Base-by-base conservation (phyloP, 768 basidiomycete genomes). In the Tricholomella constricta region DNA sequence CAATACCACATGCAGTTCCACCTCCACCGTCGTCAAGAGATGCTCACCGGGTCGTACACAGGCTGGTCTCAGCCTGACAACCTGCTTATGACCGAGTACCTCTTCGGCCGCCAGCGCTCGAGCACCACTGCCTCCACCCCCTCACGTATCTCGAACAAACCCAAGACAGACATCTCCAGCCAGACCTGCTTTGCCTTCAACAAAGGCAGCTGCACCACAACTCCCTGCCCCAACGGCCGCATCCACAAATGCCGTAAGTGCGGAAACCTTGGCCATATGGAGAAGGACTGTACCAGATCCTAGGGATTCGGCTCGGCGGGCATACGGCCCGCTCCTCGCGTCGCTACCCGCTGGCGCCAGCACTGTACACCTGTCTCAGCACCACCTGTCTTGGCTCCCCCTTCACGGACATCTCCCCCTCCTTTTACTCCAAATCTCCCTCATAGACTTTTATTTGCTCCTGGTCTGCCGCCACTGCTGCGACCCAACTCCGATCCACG, bases 171-270 rank as follows among this genome's bases (percentile, higher is more conserved):
- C 11, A 7, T 26, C 6, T 22, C 12, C 15, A 22, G 17, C 22
- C 23, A 65, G 41, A 36, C 37, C 2, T 65, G 64, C 40, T 62
- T 58, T 27, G 45, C 47, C 22, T 65, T 56, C 38, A 65, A 61
- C 44, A 48, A 53, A 7, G 55, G 59, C 8, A 26, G 23, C 7
- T 65, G 61, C 47, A 42, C 57, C 1, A 17, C 38, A 15, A 37
- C 48, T 9, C 52, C 61, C 2, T 65, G 59, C 46, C 53, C 58
- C 2, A 20, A 40, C 8, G 58, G 58, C 12, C 41, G 49, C n/a
- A 40, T 58, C 6, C 60, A 62, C 52, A 64, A 62, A 45, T 64
- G 62, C 37, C 47, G 34, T 15, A 56, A 50, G 29, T 62, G 60
- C 47, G 41, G 48, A 14, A 42, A 6, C 12, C 8, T 32, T 0